Base-by-base conservation (phyloP, 2,329 filamentous ascomycete species). In the Pseudocercospora fijiensis region DNA sequence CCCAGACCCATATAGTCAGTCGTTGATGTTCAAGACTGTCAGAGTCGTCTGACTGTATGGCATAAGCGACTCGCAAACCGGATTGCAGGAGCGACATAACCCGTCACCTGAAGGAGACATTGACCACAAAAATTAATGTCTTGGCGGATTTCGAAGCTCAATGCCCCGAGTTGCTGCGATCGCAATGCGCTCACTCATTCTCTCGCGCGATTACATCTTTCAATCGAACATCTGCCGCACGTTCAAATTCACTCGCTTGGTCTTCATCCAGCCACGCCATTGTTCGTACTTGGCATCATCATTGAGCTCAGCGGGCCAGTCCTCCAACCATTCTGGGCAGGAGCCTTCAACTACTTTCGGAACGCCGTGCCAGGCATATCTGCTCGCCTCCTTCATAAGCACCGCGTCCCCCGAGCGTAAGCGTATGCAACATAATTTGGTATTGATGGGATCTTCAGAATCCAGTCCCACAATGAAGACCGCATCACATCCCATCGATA, bases 301-400 rank as follows among this genome's bases (percentile, higher is more conserved):
- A 24, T 68, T 71, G n/a, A 18, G 37, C 37, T 78, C 75, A 10
- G 76, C 81, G 8, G 93, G 93, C 93, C 93, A 98, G 47, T 89
- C 80, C 62, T 82, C 79, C 57, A 98, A 77, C 76, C 88, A 90
- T 0, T 79, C 79, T 0, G 94, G 94, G 77, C 93, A 98, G 0
- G 91, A 96, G 0, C 80, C 85, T 53, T 86, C 84, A 37, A 97
- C 18, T 11, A 98, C 89, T 75, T 93, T 95, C 5, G 95, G 93
- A 11, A 98, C 92, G 11, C 91, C 93, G 78, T 98, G 95, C 94
- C 94, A 98, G 1, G 94, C 93, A 77, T 92, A 96, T 49, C 95
- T 84, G 3, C 91, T 89, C 63, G 87, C 82, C 20, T 89, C 85
- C 57, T 86, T 88, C 94, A 99, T 98, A 73, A 96, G 92, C 0